Conservation (phyloP, 805 yeast species). For the Sugiyamaella boreocaroliniensis region DNA sequence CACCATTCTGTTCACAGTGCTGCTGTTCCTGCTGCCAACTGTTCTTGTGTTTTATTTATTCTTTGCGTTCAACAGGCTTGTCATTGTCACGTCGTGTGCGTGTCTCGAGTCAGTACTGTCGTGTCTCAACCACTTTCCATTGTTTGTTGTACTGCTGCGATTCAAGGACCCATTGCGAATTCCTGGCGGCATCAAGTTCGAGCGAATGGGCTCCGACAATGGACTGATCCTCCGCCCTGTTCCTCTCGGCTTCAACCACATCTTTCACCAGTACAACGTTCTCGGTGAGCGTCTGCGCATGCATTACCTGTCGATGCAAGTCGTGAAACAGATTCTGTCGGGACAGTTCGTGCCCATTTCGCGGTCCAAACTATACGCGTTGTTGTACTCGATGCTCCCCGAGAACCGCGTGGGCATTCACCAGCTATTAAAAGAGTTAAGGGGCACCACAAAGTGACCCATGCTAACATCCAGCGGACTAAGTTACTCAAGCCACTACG, state of each 20-base stretch:
- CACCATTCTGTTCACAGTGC: slow-evolving; percentile 75
- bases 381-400: slow-evolving; percentile 50
- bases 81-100: slow-evolving; percentile 44
- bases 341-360: slow-evolving; percentile 46
- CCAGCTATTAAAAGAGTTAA: slow-evolving; percentile 11
- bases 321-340: slow-evolving; percentile 36
- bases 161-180: slow-evolving; percentile 68
- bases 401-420: slow-evolving; percentile 28
- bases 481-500: too few relatives aligned
- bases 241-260: slow-evolving; percentile 39
- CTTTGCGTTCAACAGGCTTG: slow-evolving; percentile 56
- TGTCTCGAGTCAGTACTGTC: slow-evolving; percentile 55
- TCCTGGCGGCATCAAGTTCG: slow-evolving; percentile 49
- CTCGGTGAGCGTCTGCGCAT: slow-evolving; percentile 36
- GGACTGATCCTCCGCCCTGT: slow-evolving; percentile 35
- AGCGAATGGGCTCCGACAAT: neutral
- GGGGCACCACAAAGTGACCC: neutral
- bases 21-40: slow-evolving; percentile 78
- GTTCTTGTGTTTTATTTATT: slow-evolving; percentile 74
- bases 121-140: slow-evolving; percentile 73
- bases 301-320: slow-evolving; percentile 39
- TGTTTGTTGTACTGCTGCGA: slow-evolving; percentile 73
- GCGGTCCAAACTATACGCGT: slow-evolving; percentile 42
- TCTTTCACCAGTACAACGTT: slow-evolving; percentile 44
- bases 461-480: too few relatives aligned